Evolutionary conservation across 352 stramenopile genomes (phyloP), one percentile per base, ranked within the genome.

Genomic region (Phytophthora pseudosyringae): DNA sequence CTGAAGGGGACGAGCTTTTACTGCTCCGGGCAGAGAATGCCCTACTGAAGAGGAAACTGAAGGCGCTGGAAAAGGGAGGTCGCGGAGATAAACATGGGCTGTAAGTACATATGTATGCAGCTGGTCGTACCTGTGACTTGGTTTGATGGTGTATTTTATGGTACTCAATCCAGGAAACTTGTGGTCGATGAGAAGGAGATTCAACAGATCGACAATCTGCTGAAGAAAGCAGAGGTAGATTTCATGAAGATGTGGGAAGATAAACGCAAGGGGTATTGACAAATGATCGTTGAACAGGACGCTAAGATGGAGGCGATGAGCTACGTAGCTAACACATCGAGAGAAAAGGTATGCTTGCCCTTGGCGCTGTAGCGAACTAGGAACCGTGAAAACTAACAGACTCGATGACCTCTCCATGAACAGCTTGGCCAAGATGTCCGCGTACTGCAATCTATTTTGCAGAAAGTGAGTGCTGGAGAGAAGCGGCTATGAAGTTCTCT

Each of bases 391-490:
- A 43, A 25, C 16, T 55, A 40, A 59, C 16, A 7, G 0, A 4
- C 16, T 59, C n/a, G 31, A 13, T 51, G 18, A 11, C 48, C 40
- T 12, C n/a, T 33, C 8, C 1, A 13, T 50, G 6, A 33, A 38
- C 43, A 94, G 86, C 76, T 94, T 16, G 76, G 80, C 0, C 80
- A 91, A 48, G 86, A 94, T 33, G 83, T 94, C 21, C 80, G 83
- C 35, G 66, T 89, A 32, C 59, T 94, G 3, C 77, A 93, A 52
- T 59, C 81, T 9, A 94, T 94, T 59, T 51, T 94, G 46, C 86
- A 90, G 36, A 93, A 92, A 67, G 80, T 88, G 36, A 46, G 25
- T 18, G 3, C n/a, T 26, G 29, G 16, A 29, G 25, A 11, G n/a
- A n/a, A 33, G 15, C 31, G 25, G 11, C 15, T 39, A 31, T 18